phyloP scores from a whole-genome alignment of 164 flowering plant genomes.

The Saururus chinensis region DNA sequence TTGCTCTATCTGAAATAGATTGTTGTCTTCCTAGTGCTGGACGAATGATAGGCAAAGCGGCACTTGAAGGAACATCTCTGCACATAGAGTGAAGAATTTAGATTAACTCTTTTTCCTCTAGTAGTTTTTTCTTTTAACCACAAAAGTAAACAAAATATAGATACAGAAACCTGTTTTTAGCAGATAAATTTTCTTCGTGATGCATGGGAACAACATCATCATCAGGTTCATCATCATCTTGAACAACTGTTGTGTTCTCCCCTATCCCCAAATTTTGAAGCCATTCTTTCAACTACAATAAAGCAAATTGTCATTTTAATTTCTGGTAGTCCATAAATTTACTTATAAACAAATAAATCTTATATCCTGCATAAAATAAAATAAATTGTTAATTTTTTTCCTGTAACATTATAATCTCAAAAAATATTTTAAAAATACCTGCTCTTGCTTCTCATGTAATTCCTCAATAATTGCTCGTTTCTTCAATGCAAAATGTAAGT shows the following conservation, averaged over 20 bases:
- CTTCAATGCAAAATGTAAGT: constrained; percentile 84
- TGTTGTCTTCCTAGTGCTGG: constrained; percentile 89
- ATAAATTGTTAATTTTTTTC: no score
- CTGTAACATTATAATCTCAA: no score
- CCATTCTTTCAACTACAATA: constrained; percentile 99
- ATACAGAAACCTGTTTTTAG: constrained; percentile 55
- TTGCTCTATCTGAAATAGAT: constrained; percentile 81
- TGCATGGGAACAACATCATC: constrained; percentile 55
- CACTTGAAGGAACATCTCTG: constrained; percentile 98
- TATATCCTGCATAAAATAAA: no score
- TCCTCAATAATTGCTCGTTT: constrained; percentile 85
- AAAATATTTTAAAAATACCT: constrained; percentile 29
- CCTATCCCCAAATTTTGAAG: constrained; percentile 96
- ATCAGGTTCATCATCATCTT: constrained; percentile 81
- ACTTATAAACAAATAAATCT: no score
- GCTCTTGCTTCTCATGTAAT: constrained; percentile 93
- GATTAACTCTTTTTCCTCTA: neutral
- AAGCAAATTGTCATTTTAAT: constrained; percentile 1
- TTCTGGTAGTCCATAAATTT: neutral
- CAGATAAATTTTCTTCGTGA: constrained; percentile 48
- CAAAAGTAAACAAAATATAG: neutral
- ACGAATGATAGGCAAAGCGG: constrained; percentile 83
- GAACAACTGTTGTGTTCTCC: constrained; percentile 61
- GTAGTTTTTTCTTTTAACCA: neutral
- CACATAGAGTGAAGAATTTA: constrained; percentile 8